Conservation (phyloP, 306 rosid species). For the Astragalus glycyphyllos region DNA sequence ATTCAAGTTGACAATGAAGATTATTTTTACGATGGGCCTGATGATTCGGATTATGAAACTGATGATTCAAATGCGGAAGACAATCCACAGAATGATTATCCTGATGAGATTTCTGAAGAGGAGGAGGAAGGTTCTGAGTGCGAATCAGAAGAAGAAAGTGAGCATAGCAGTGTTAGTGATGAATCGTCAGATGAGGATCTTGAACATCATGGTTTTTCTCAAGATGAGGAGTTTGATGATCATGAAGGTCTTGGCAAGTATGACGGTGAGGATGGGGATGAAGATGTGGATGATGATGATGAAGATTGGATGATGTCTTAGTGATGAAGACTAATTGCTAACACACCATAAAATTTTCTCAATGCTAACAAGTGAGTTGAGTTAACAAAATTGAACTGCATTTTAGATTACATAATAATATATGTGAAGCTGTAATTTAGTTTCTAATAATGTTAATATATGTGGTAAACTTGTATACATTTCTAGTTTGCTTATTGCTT, state of each 20-base stretch:
- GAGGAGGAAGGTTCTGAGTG: slow-evolving; percentile 54
- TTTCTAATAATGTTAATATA: slow-evolving; percentile 12
- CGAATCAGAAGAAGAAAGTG: slow-evolving; percentile 54
- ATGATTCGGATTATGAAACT: slow-evolving; percentile 64
- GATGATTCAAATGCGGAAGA: slow-evolving; percentile 94
- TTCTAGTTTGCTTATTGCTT: slow-evolving; percentile 19
- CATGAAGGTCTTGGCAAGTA: slow-evolving; percentile 29
- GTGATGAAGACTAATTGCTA: slow-evolving; percentile 37
- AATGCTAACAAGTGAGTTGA: slow-evolving; percentile 2
- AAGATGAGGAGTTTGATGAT: slow-evolving; percentile 49
- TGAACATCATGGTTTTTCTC: slow-evolving; percentile 32
- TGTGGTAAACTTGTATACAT: slow-evolving; percentile 41
- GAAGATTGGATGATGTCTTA: slow-evolving; percentile 55
- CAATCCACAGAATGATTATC: slow-evolving; percentile 81
- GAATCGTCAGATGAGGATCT: slow-evolving; percentile 48
- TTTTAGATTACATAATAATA: slow-evolving; percentile 15
- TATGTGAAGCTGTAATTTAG: slow-evolving; percentile 28
- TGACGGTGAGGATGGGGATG: slow-evolving; percentile 25
- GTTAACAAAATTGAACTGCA: slow-evolving; percentile 38
- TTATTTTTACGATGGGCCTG: slow-evolving; percentile 70
- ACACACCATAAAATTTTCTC: too few relatives aligned
- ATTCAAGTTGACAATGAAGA: slow-evolving; percentile 89
- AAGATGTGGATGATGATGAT: slow-evolving; percentile 40
- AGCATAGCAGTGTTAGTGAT: slow-evolving; percentile 28
- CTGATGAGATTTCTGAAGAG: slow-evolving; percentile 68